Evolutionary conservation across 352 stramenopile genomes (phyloP).

Genomic region (Phytopythium vexans): DNA sequence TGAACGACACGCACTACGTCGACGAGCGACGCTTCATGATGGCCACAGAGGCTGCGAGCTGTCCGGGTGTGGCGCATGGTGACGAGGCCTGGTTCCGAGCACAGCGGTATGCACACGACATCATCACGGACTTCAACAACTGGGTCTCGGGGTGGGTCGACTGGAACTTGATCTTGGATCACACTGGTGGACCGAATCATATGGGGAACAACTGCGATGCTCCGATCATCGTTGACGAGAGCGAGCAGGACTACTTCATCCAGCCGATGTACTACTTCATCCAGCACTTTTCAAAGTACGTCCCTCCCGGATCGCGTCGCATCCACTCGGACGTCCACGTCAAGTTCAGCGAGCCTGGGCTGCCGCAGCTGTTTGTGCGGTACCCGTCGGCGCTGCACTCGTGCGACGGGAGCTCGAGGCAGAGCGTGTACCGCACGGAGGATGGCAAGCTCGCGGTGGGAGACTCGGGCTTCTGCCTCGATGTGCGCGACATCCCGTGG

Average conservation of each 20-base stretch:
- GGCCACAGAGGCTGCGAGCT: constrained; percentile 76
- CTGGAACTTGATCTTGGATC: constrained; percentile 91
- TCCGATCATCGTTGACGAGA: constrained; percentile 53
- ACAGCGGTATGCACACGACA: constrained; percentile 87
- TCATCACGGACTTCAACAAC: constrained; percentile 89
- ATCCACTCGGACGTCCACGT: constrained; percentile 49
- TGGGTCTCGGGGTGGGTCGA: constrained; percentile 87
- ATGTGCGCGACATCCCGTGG: constrained; percentile 43
- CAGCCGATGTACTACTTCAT: constrained; percentile 92
- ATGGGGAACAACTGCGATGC: constrained; percentile 62
- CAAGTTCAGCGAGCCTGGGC: constrained; percentile 48
- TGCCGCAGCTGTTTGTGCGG: constrained; percentile 51
- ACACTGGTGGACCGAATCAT: constrained; percentile 88
- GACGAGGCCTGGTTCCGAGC: constrained; percentile 75
- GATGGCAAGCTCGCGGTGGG: constrained; percentile 72
- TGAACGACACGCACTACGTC: constrained; percentile 75
- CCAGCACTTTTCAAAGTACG: constrained; percentile 87
- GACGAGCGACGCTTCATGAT: constrained; percentile 62
- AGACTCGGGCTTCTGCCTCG: constrained; percentile 56
- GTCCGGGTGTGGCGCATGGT: constrained; percentile 54
- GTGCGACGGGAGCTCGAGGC: constrained; percentile 65
- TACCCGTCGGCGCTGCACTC: constrained; percentile 56
- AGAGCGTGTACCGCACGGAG: constrained; percentile 49
- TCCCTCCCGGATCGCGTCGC: constrained; percentile 63
- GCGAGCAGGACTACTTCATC: constrained; percentile 64